Percentiles rank a stretch among this genome's conserved stretches.
phyloP scores from a whole-genome alignment of 805 yeast species.

The Candida nitratophila region DNA sequence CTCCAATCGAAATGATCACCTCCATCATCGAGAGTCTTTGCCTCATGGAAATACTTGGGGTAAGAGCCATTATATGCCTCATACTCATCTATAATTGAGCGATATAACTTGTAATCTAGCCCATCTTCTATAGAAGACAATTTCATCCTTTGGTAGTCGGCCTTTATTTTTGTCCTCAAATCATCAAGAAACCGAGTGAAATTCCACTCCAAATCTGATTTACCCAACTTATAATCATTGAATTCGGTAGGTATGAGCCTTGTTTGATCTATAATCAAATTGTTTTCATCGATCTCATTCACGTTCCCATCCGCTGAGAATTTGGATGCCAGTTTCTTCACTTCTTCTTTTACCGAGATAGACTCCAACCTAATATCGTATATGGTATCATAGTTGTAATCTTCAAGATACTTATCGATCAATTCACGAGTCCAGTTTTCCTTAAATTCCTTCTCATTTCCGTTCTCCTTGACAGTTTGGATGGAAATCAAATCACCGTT shows the following conservation, averaged over 20 bases:
- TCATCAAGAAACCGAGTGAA: not conserved
- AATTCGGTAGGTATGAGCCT: too few relatives aligned
- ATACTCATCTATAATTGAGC: constrained; percentile 2
- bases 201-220: too few relatives aligned
- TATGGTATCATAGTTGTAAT: not conserved
- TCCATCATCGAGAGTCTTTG: constrained; percentile 21
- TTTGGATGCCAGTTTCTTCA: too few relatives aligned
- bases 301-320: too few relatives aligned
- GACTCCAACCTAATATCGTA: too few relatives aligned
- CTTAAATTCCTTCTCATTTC: not conserved
- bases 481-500: not conserved
- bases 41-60: constrained; percentile 36
- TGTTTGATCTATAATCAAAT: too few relatives aligned
- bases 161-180: not conserved
- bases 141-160: not conserved
- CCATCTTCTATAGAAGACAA: not conserved
- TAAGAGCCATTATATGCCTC: constrained; percentile 2
- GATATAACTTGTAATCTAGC: constrained; percentile 6
- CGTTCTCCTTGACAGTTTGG: not conserved
- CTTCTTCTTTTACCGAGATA: too few relatives aligned
- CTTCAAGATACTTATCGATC: not conserved
- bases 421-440: not conserved
- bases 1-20: constrained; percentile 42
- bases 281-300: too few relatives aligned
- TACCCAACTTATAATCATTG: too few relatives aligned